Evolutionary conservation across 495 filamentous ascomycete species (phyloP).

Genomic region (Cercophora sp.): DNA sequence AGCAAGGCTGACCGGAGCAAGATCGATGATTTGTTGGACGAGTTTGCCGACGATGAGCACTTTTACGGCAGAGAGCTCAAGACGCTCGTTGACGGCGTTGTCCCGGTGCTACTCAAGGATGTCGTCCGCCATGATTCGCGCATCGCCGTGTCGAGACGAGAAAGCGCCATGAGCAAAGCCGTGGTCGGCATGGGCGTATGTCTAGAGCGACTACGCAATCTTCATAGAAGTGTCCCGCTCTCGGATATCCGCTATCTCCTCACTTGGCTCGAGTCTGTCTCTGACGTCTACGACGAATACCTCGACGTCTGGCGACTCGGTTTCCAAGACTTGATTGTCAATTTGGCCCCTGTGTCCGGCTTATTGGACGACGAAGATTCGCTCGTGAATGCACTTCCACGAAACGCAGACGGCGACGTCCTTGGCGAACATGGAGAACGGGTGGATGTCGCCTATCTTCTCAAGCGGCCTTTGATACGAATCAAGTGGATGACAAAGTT

Average conservation of each 20-base stretch:
- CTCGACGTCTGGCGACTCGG: slow-evolving; percentile 87
- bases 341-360: slow-evolving; percentile 68
- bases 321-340: slow-evolving; percentile 93
- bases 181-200: slow-evolving; percentile 94
- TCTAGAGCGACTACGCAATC: slow-evolving; percentile 74
- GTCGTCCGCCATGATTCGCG: slow-evolving; percentile 63
- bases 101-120: slow-evolving; percentile 85
- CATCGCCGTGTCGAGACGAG: slow-evolving; percentile 32
- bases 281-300: slow-evolving; percentile 81
- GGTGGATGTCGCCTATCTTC: slow-evolving; percentile 89
- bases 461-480: slow-evolving; percentile 84
- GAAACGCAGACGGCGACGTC: slow-evolving; percentile 75
- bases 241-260: slow-evolving; percentile 64
- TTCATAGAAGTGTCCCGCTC: slow-evolving; percentile 75
- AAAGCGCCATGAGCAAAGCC: slow-evolving; percentile 63
- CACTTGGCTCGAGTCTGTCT: slow-evolving; percentile 72
- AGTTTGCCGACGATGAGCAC: slow-evolving; percentile 77
- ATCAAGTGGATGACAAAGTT: slow-evolving; percentile 85
- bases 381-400: slow-evolving; percentile 64
- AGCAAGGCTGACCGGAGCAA: slow-evolving; percentile 63
- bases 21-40: slow-evolving; percentile 69
- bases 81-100: slow-evolving; percentile 91
- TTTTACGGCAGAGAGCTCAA: slow-evolving; percentile 92
- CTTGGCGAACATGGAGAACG: slow-evolving; percentile 76
- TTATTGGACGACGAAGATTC: slow-evolving; percentile 47